Conservation (phyloP, 176 grass and related monocot genomes). For the Oryza officinalis region DNA sequence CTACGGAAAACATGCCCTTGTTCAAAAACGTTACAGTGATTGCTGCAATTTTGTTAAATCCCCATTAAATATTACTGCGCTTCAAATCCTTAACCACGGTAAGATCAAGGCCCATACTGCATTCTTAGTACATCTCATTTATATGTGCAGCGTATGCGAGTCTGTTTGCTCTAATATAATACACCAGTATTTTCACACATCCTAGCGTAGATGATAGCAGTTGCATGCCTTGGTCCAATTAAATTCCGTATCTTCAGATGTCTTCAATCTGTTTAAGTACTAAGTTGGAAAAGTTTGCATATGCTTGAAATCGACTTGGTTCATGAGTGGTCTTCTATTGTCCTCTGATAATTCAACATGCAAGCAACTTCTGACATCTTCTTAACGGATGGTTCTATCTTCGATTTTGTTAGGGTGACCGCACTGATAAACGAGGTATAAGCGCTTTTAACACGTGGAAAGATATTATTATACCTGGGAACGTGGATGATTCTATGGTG, state of each 20-base stretch:
- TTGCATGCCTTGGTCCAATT: background rate
- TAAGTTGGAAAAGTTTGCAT: background rate
- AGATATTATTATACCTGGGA: conserved; percentile 95
- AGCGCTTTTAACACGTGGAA: conserved; percentile 99
- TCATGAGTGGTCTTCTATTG: background rate
- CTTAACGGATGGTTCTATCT: background rate
- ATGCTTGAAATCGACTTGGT: conserved; percentile 5
- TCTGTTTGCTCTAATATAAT: conserved; percentile 1
- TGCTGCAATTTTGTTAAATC: background rate
- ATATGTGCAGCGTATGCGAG: background rate
- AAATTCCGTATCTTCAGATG: background rate
- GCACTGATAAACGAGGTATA: conserved; percentile 79
- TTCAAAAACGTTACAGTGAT: background rate
- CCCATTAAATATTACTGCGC: background rate
- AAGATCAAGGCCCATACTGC: background rate
- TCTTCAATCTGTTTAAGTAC: background rate
- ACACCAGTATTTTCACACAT: background rate
- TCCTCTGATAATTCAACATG: conserved; percentile 10
- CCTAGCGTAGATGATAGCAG: background rate
- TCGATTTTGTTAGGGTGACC: conserved; percentile 78
- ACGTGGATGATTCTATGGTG: conserved; percentile 92
- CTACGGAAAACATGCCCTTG: background rate
- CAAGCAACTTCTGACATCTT: conserved; percentile 4
- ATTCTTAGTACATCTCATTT: background rate
- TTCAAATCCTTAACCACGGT: background rate